Base-by-base conservation (phyloP, 495 filamentous ascomycete species). In the Penicillium canariense region DNA sequence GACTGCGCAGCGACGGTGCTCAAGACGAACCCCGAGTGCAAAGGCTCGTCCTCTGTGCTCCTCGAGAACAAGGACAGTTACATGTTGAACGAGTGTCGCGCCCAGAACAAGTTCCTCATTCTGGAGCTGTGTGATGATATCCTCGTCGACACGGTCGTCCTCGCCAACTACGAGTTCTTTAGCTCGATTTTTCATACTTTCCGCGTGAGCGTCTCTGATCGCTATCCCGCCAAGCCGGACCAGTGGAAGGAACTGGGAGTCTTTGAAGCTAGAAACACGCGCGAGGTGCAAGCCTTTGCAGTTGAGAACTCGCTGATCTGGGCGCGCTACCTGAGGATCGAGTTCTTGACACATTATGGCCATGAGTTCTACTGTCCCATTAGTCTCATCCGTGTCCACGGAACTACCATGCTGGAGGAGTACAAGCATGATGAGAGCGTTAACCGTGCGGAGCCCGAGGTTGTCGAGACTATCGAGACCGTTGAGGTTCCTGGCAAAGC, bases 111-210 rank as follows among this genome's bases (percentile, higher is more conserved):
- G 71, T 96, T 95, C 69, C 78, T 97, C 48, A 89, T 97, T 57
- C 82, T 98, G 48, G 93, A 98, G 68, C 73, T 87, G 2, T 89
- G 85, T 62, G 90, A 97, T 68, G 91, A 97, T 55, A 97, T 98
- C 48, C 79, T 96, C 38, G 87, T 98, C 49, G 94, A 98, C 68
- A 98, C 94, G 3, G 79, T 98, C 27, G 94, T 96, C 1, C 80
- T 98, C 17, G 93, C 94, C 36, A 98, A 97, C 69, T 98, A 93
- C 68, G 94, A 96, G 70, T 98, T 98, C 76, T 98, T 98, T 74
- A 96, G 90, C 47, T 95, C 89, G 56, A 97, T 96, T 79, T 90
- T 97, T 63, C 87, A 90, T 49, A 87, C 83, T 18, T 96, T 98
- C 68, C 79, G 88, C 17, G 84, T 97, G 48, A 91, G 87, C 63